Base-by-base conservation (phyloP, 495 filamentous ascomycete species). In the Choiromyces venosus region DNA sequence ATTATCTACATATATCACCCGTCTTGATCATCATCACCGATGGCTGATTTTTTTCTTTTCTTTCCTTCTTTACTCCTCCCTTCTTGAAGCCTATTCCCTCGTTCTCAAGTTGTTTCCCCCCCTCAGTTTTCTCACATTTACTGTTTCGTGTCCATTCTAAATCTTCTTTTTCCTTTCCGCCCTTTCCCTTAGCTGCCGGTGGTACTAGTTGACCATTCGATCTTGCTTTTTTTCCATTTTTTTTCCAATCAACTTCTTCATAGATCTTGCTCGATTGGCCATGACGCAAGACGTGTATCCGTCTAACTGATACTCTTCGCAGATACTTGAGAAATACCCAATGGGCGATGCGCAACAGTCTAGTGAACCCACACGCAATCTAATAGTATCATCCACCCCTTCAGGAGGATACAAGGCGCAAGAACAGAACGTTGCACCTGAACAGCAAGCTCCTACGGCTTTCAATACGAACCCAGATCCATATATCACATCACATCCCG, bases 331-430 rank as follows among this genome's bases (percentile, higher is more conserved):
- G 61, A 73, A 69, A 72, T 61, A 61, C 69, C 70, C 74, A 77
- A 77, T 77, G 75, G 75, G 75, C 70, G 74, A 77, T 77, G 75
- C 56, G 74, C 75, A 70, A 40, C 61, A 67, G 67, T 66, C 74
- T 40, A 73, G 56, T 73, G 74, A 73, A 73, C 70, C 74, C 42
- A 69, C 74, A 39, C 75, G 75, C 56, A 77, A 77, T 61, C 61
- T 77, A 35, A 77, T 77, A 77, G 75, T 77, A 65, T 77, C 75
- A 39, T 77, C 75, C 56, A 77, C 75, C 40, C 69, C 75, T 44
- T 61, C 25, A 33, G 42, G 74, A 67, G 74, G 72, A 70, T 73
- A 77, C 40, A 72, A 73, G 37, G 29, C 66, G 56, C 75, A 73
- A 44, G 74, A 76, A 36, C 69, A 70, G 18, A 70, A 42, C 16